phyloP scores from a whole-genome alignment of 768 basidiomycete species.

The Auricularia auricula-judae region DNA sequence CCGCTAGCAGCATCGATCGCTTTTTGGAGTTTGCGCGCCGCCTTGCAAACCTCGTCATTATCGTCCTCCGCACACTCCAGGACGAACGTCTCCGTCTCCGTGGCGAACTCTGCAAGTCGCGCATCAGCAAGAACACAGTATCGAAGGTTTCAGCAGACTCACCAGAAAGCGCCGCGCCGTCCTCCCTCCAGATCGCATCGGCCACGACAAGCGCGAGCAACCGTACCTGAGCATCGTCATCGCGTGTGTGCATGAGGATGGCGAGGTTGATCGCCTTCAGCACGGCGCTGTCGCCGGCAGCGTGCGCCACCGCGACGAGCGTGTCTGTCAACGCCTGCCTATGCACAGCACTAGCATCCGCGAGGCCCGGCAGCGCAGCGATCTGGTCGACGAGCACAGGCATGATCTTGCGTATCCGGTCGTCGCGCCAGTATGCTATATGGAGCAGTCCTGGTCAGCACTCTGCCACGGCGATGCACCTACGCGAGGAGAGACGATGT shows the following conservation, averaged over 20 bases:
- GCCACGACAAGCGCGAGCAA: conserved; percentile 59
- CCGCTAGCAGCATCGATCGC: not conserved
- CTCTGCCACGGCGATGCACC: not conserved
- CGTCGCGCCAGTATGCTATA: conserved; percentile 82
- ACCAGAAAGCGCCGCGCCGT: conserved; percentile 70
- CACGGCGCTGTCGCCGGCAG: conserved; percentile 41
- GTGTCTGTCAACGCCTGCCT: conserved; percentile 32
- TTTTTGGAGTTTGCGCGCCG: conserved; percentile 27
- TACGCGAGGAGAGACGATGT: not conserved
- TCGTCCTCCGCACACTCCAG: conserved; percentile 84
- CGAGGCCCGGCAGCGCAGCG: conserved; percentile 17
- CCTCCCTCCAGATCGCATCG: conserved; percentile 62
- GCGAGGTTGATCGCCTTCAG: conserved; percentile 76
- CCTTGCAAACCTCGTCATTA: conserved; percentile 67
- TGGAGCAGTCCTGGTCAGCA: not conserved
- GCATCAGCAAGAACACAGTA: not conserved
- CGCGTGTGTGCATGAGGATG: conserved; percentile 81
- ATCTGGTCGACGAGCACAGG: conserved; percentile 57
- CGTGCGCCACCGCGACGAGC: conserved; percentile 44
- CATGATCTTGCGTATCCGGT: conserved; percentile 56
- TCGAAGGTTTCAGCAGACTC: conserved; percentile 14
- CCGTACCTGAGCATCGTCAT: conserved; percentile 62
- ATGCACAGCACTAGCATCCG: not conserved
- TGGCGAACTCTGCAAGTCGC: conserved; percentile 45
- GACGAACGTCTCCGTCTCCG: conserved; percentile 79